Evolutionary conservation across 73 alveolate species (phyloP).

Genomic region (Symbiodinium pilosum): DNA sequence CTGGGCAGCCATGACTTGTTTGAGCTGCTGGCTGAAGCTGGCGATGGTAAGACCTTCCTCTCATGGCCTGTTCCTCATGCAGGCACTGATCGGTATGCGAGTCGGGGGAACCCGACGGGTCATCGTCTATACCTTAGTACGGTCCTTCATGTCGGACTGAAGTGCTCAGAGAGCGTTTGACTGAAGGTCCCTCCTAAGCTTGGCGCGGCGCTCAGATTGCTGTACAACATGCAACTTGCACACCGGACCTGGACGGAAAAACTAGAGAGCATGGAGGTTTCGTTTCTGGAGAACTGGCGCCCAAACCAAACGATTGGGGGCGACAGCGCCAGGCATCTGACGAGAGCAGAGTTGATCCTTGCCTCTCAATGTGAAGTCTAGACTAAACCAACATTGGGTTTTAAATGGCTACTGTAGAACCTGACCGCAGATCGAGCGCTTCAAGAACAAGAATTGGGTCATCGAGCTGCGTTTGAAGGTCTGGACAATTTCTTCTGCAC

Average conservation of each 20-base stretch:
- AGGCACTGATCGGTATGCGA: constrained; percentile 71
- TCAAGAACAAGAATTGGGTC: constrained; percentile 81
- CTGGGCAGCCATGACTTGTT: too few relatives aligned
- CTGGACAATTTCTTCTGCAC: too few relatives aligned
- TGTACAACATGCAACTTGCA: background rate
- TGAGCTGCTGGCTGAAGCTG: background rate
- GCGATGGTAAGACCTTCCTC: background rate
- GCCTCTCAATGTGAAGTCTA: background rate
- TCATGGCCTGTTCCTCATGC: background rate
- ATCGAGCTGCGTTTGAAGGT: constrained; percentile 65
- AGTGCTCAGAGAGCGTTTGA: background rate
- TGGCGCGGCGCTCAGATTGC: background rate
- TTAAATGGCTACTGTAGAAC: background rate
- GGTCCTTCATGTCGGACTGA: background rate
- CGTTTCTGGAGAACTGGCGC: constrained; percentile 32
- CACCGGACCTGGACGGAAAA: background rate
- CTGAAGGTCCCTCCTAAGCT: background rate
- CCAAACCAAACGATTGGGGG: constrained; percentile 86
- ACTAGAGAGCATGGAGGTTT: constrained; percentile 9
- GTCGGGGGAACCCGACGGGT: constrained; percentile 84
- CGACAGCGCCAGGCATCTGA: constrained; percentile 7
- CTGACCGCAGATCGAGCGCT: constrained; percentile 19
- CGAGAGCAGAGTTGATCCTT: background rate
- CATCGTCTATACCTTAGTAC: background rate
- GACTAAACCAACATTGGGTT: background rate